Evolutionary conservation across 1,284 basidiomycete genomes (phyloP), one percentile per base, ranked within the genome.

Genomic region (Xerocomus minutiporus): DNA sequence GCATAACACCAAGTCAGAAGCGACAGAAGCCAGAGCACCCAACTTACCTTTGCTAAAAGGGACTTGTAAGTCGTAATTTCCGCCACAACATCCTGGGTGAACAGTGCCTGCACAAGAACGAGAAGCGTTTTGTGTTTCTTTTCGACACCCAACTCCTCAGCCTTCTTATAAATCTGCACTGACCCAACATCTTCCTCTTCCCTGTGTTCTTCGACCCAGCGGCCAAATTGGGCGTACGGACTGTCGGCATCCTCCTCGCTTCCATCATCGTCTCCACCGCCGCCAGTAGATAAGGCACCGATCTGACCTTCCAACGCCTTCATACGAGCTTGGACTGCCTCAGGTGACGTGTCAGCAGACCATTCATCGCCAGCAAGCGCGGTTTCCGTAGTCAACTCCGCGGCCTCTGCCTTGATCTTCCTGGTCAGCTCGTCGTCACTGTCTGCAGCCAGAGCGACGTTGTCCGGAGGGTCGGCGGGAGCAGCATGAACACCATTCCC

Each of bases 91-190:
- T 92, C 76, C 50, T 83, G 81, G 28, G 88, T 88, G 74, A 98
- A 97, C 45, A 98, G 76, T n/a, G 84, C 81, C 67, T 96, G 88
- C 29, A 87, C 87, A 47, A 99, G 76, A 51, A 95, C 86, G 57
- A 92, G 81, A 31, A 97, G 77, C 1, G 88, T 81, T 80, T 91
- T 96, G 80, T 98, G 93, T 75, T 98, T 99, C 79, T 93, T 95
- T 66, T 91, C 92, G 60, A 99, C 90, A 32, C 91, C 92, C 36
- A 95, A 70, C 56, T 97, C 94, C 68, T 96, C 90, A 4, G 91
- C 90, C 75, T 94, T 93, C 72, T 91, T 89, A 75, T 82, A 91
- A 53, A 97, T 81, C 20, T 87, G 83, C 53, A 88, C 76, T 5
- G 85, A 74, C 40, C 77, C 65, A 53, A 77, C 71, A 4, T 65